phyloP scores from a whole-genome alignment of 148 eudicot species.

The Arctostaphylos glauca region DNA sequence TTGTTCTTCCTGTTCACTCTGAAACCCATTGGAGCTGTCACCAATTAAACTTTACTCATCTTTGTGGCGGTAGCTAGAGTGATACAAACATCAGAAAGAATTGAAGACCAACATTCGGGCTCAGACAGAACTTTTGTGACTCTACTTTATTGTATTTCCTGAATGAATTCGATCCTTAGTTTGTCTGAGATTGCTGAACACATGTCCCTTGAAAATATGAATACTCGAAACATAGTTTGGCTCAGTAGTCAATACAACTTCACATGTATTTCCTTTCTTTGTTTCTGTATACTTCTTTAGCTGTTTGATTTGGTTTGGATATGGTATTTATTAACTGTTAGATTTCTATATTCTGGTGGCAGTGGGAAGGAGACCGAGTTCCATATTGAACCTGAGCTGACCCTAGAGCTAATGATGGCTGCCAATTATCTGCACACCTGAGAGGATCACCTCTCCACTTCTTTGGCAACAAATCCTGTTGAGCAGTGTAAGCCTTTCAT shows the following conservation, averaged over 20 bases:
- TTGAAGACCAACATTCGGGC: not conserved
- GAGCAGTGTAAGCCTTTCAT: conserved; percentile 4
- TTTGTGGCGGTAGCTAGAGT: not conserved
- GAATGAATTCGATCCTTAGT: not conserved
- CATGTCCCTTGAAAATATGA: not conserved
- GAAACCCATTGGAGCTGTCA: not conserved
- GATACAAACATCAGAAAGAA: not conserved
- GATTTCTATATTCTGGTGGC: conserved; percentile 18
- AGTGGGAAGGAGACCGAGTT: conserved; percentile 98
- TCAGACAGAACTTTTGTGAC: not conserved
- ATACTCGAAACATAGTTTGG: too few species aligned
- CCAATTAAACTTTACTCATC: not conserved
- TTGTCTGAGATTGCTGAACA: not conserved
- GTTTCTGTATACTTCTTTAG: not conserved
- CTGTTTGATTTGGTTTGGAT: not conserved
- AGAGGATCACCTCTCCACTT: conserved; percentile 22
- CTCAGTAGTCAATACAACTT: not conserved
- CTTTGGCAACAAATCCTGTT: conserved; percentile 13
- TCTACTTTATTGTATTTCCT: not conserved
- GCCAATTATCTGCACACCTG: conserved; percentile 94
- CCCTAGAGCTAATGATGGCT: conserved; percentile 99
- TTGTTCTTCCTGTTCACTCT: not conserved
- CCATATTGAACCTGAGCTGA: conserved; percentile 95
- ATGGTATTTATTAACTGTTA: too few species aligned
- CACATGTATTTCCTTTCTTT: not conserved